Evolutionary conservation across 768 basidiomycete genomes (phyloP), one percentile per base, ranked within the genome.

Genomic region (Boletus tylopilopsis): DNA sequence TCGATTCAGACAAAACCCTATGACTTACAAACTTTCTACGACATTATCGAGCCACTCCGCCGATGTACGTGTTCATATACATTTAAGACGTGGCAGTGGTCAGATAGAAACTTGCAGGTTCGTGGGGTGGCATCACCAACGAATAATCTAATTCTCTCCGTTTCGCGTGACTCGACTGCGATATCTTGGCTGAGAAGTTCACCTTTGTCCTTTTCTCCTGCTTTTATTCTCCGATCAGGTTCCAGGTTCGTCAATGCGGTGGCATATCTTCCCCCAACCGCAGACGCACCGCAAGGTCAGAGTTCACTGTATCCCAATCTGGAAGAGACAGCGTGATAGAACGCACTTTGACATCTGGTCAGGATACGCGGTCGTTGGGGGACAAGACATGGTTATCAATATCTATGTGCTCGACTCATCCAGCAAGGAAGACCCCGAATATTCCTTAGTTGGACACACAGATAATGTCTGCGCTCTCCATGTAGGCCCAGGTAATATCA

Each of bases 401-500:
- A 73, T 93, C 15, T 98, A 89, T 62, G 75, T 82, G 34, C 75
- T 90, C 34, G 69, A 70, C n/a, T 67, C 73, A 8, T 62, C 71
- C 29, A 67, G 76, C 16, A 78, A 74, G 58, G 80, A 81, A 48
- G 87, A 94, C 51, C 93, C 95, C 19, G 76, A 81, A 60, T 89
- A 85, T 71, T 81, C 84, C 19, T 77, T 97, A 23, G 64, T 97
- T 30, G 96, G 95, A 21, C 96, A 99, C 67, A 80, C 82, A 12
- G 84, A 86, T 40, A 98, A 98, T 64, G 80, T 98, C 30, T 98
- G 94, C 67, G 78, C 90, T 19, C 73, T 99, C 48, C 78, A 90
- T 61, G 79, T 83, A 5, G 80, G 81, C 10, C 68, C 78, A 9
- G 76, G 77, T 41, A 90, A 91, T 15, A 75, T 80, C 42, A 85